Evolutionary conservation across 352 stramenopile genomes (phyloP).

Genomic region (Globisporangium emineosum): DNA sequence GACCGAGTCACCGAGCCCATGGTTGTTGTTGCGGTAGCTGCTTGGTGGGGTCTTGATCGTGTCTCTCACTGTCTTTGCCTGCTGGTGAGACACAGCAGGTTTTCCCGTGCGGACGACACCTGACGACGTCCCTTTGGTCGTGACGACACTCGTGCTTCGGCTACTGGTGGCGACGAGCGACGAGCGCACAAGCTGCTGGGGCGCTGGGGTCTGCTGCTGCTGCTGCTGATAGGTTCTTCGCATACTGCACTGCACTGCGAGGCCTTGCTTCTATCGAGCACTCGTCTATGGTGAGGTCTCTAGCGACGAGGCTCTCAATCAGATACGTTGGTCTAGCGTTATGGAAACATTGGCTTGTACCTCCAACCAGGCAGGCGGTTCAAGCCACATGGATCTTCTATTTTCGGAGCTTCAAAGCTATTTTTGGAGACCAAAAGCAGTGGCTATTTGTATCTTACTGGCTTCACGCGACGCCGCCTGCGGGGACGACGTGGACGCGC

Average conservation of each 20-base stretch:
- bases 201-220: not conserved
- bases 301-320: no score
- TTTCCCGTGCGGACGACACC: not conserved
- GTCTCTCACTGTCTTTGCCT: not conserved
- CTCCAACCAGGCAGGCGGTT: no score
- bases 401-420: not conserved
- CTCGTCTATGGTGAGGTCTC: not conserved
- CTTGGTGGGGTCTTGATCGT: conserved; percentile 14
- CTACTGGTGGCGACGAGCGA: not conserved
- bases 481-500: conserved; percentile 7
- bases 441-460: not conserved
- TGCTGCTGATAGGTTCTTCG: not conserved
- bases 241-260: not conserved
- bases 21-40: conserved; percentile 5
- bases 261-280: no score
- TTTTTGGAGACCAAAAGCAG: not conserved
- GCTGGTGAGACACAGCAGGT: not conserved
- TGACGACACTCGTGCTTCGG: not conserved
- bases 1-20: not conserved
- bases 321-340: no score
- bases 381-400: no score
- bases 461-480: not conserved
- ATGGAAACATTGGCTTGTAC: no score
- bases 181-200: not conserved
- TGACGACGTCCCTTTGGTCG: not conserved